These are phyloP conservation scores for Lachancea dasiensis DNA, from an alignment of 805 yeast species.

Conservation along the genomic window DNA sequence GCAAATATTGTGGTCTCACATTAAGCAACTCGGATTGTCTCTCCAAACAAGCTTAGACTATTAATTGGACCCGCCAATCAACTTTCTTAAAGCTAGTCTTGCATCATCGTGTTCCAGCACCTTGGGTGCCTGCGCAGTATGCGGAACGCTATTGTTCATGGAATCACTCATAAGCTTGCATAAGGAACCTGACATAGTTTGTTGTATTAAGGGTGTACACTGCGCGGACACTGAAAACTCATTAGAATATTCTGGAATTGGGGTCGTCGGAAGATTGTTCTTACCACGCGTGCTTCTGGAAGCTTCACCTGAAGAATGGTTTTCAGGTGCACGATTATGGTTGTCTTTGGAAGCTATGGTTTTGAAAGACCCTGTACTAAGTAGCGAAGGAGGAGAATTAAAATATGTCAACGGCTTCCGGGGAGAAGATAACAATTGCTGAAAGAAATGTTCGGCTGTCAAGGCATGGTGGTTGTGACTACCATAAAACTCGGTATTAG, in stretches of 20 bases:
- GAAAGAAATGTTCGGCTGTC: slow-evolving; percentile 16
- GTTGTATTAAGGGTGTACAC: slow-evolving; percentile 31
- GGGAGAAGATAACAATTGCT: slow-evolving; percentile 18
- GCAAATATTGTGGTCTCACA: neutral
- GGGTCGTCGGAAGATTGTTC: slow-evolving; percentile 7
- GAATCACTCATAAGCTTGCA: slow-evolving; percentile 7
- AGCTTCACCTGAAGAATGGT: neutral
- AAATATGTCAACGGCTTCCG: slow-evolving; percentile 16
- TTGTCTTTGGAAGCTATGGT: slow-evolving; percentile 13
- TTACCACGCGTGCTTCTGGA: neutral
- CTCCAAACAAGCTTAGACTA: neutral
- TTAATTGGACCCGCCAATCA: slow-evolving; percentile 19
- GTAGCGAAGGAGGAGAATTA: slow-evolving; percentile 30
- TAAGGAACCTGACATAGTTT: slow-evolving; percentile 27
- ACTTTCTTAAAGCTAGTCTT: slow-evolving; percentile 25
- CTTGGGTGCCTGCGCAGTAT: slow-evolving; percentile 7
- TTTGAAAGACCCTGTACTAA: slow-evolving; percentile 25
- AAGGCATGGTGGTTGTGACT: neutral
- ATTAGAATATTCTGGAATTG: slow-evolving; percentile 1
- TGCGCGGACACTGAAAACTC: slow-evolving; percentile 16
- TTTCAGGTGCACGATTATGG: slow-evolving; percentile 1
- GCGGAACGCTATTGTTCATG: slow-evolving; percentile 1
- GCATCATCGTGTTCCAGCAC: slow-evolving; percentile 27
- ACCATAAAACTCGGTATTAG: slow-evolving; percentile 16
- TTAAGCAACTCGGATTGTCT: neutral